A percentile compares a stretch with the other conserved stretches of the same genome.
Conservation (phyloP, 768 basidiomycete species). For the Kwoniella sp. region DNA sequence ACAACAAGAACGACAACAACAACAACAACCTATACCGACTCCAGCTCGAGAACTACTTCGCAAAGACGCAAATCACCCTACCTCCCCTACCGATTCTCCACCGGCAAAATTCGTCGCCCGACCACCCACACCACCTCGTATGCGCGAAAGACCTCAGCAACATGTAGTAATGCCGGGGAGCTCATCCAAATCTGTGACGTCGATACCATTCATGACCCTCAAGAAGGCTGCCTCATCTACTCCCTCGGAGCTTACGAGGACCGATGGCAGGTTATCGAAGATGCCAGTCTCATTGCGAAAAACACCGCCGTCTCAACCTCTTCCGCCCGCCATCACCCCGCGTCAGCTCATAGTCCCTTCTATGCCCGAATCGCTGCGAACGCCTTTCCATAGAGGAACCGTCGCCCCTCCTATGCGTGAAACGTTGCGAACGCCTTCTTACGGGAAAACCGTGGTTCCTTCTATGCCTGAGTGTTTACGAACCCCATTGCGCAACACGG, state of each 20-base stretch:
- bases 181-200: background rate
- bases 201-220: background rate
- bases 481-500: too few relatives aligned
- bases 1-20: background rate
- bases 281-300: slow-evolving; percentile 23
- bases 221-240: background rate
- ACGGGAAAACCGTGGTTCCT: too few relatives aligned
- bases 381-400: too few relatives aligned
- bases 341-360: background rate
- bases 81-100: slow-evolving; percentile 7
- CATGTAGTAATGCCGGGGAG: background rate
- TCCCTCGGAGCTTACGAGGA: background rate
- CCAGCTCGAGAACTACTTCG: slow-evolving; percentile 27
- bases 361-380: background rate
- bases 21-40: slow-evolving; percentile 11
- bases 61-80: slow-evolving; percentile 7
- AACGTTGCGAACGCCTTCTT: too few relatives aligned
- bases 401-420: too few relatives aligned
- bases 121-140: slow-evolving; percentile 35
- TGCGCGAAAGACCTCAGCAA: slow-evolving; percentile 5
- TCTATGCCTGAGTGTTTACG: too few relatives aligned
- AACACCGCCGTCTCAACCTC: too few relatives aligned
- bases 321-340: background rate
- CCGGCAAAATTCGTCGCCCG: slow-evolving; percentile 9
- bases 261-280: slow-evolving; percentile 7